Base-by-base conservation (phyloP, 176 grass and related monocot species). In the Pharus latifolius region DNA sequence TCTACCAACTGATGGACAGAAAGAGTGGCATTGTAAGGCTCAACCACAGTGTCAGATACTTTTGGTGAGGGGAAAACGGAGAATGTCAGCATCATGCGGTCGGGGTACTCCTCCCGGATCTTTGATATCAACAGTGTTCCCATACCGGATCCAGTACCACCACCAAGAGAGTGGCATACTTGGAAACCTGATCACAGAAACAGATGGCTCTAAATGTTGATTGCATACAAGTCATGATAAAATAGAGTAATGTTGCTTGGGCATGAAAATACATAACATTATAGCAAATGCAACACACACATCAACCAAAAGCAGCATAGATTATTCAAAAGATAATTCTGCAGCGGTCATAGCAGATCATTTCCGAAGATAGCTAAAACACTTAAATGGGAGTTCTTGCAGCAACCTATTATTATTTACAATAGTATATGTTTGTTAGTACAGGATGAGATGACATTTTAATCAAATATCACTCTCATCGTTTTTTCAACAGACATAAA, bases 91-190 rank as follows among this genome's bases (percentile, higher is more conserved):
- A 91, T 86, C 88, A 91, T 91, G 18, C 88, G 78, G 58, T 91
- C 88, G 47, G 88, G 88, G 57, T 91, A 91, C 69, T 91, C 88
- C 79, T 91, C 88, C 49, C 88, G 81, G 75, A 91, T 83, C 79
- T 91, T 91, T 55, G 88, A 91, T 77, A 91, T 91, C 73, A 91
- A 24, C 5, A 91, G 79, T 8, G 88, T 91, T 19, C 88, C 88
- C 88, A 91, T 91, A 54, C 88, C 88, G 50, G 88, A 91, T 69
- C 88, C 88, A 54, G 88, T 91, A 59, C 88, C 88, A 65, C 88
- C 88, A 69, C 84, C 84, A 84, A 85, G 81, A 42, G 81, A 89
- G 68, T 85, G 87, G 44, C 82, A 89, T 42, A 87, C 84, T 74
- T 87, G 84, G 49, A 87, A 87, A 38, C 84, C 84, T 87, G 68